Evolutionary conservation across 495 filamentous ascomycete genomes (phyloP), one percentile per base, ranked within the genome.

Genomic region (Clohesyomyces aquaticus): DNA sequence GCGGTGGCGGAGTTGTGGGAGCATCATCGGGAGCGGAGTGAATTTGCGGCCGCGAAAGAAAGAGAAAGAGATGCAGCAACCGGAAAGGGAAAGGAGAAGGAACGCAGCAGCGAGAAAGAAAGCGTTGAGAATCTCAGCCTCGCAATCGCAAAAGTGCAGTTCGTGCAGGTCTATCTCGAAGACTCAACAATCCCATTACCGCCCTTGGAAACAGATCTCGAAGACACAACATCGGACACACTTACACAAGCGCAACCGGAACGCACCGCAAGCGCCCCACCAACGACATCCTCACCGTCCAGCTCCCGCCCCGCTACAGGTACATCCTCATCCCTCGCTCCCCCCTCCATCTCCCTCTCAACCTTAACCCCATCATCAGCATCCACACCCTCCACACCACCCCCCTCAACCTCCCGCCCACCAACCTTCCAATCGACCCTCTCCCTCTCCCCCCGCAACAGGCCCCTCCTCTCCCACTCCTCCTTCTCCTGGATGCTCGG

Each of bases 401-500:
- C 61, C n/a, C 23, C 49, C 19, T 23, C 67, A 18, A 38, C 52
- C 52, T 54, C 56, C 43, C 19, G 50, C 12, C 32, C 57, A 50
- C 11, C 10, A n/a, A 14, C 29, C 32, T 3, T 18, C 18, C 28
- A 46, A 45, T 21, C 48, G 6, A 3, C 60, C 46, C 11, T 43
- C 19, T 25, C 59, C 23, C 28, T 63, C 54, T 60, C 64, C 42
- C 42, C 47, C 23, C 61, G 47, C 55, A 25, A 64, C 29, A 80
- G 90, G 12, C 87, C 87, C 16, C 82, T 81, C 16, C 79, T 98
- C 16, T 87, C 91, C 16, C 87, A 96, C 63, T 91, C 92, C 26
- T 88, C 86, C 9, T 97, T 96, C 72, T 88, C 93, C 11, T 98
- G 93, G 93, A 98, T 98, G 92, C 81, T 98, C n/a, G 85, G 81